Evolutionary conservation across 2,329 filamentous ascomycete species (phyloP).

Genomic region (Beauveria asiatica): DNA sequence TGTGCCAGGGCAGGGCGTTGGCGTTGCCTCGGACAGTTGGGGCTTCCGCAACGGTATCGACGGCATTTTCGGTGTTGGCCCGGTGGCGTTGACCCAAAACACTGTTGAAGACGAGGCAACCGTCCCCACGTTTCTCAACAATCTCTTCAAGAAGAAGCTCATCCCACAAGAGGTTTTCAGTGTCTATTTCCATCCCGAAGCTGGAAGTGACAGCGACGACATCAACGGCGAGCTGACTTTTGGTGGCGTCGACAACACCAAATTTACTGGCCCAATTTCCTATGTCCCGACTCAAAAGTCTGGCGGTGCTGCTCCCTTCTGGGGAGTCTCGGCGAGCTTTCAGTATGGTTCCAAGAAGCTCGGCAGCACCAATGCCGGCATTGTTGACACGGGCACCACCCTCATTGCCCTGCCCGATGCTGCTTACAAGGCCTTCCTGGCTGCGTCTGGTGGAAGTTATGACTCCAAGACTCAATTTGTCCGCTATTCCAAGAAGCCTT

Average conservation of each 20-base stretch:
- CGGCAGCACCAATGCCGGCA: background rate
- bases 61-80: background rate
- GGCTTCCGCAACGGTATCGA: background rate
- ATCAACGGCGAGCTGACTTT: background rate
- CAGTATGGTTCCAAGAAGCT: background rate
- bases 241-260: background rate
- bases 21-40: accelerated
- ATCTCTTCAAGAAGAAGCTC: accelerated
- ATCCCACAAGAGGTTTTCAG: background rate
- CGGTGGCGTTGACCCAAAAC: background rate
- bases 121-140: background rate
- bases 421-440: background rate
- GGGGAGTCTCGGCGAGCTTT: background rate
- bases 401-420: accelerated
- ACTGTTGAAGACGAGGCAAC: background rate
- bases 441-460: too few species aligned
- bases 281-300: background rate
- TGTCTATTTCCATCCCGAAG: background rate
- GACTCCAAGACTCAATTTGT: accelerated
- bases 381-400: background rate
- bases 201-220: background rate
- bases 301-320: too few species aligned
- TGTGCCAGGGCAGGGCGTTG: background rate
- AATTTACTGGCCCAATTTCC: background rate
- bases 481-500: background rate